A percentile compares a stretch with the other conserved stretches of the same genome.
Evolutionary conservation across 495 filamentous ascomycete genomes (phyloP).

Genomic region (Hypomontagnella monticulosa): DNA sequence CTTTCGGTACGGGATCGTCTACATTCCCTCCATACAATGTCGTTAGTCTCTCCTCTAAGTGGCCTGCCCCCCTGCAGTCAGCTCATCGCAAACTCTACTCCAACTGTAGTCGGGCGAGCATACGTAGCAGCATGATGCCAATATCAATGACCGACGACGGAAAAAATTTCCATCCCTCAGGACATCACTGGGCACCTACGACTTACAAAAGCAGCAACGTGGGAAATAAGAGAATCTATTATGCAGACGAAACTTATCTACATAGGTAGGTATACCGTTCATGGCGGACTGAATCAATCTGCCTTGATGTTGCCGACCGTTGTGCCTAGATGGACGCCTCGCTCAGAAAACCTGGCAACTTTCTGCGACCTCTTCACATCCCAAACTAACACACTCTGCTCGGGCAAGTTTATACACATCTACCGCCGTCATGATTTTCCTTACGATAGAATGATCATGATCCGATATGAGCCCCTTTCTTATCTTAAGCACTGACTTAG

Average conservation of each 20-base stretch:
- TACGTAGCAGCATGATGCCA: conserved; percentile 14
- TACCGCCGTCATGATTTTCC: not conserved
- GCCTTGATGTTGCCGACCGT: conserved; percentile 25
- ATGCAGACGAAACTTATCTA: conserved; percentile 14
- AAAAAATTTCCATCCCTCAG: conserved; percentile 10
- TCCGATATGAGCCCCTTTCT: not conserved
- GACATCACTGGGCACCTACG: conserved; percentile 19
- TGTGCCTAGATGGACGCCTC: conserved; percentile 35
- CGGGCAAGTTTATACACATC: conserved; percentile 30
- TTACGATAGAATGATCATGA: not conserved
- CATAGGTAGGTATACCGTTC: conserved; percentile 3
- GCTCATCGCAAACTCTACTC: conserved; percentile 14
- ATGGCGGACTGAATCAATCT: conserved; percentile 12
- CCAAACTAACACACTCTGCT: conserved; percentile 4
- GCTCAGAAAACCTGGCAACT: conserved; percentile 7
- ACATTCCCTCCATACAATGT: conserved; percentile 20
- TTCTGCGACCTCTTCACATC: conserved; percentile 9
- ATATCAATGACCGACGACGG: conserved; percentile 9
- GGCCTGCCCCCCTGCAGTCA: conserved; percentile 28
- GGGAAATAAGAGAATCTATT: not conserved
- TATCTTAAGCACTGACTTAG: too few relatives aligned
- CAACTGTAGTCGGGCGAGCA: conserved; percentile 32
- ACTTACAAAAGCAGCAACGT: conserved; percentile 18
- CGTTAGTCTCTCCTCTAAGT: conserved; percentile 15
- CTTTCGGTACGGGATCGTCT: conserved; percentile 25